phyloP scores from a whole-genome alignment of 2,329 filamentous ascomycete species.

The Colletotrichum simmondsii region DNA sequence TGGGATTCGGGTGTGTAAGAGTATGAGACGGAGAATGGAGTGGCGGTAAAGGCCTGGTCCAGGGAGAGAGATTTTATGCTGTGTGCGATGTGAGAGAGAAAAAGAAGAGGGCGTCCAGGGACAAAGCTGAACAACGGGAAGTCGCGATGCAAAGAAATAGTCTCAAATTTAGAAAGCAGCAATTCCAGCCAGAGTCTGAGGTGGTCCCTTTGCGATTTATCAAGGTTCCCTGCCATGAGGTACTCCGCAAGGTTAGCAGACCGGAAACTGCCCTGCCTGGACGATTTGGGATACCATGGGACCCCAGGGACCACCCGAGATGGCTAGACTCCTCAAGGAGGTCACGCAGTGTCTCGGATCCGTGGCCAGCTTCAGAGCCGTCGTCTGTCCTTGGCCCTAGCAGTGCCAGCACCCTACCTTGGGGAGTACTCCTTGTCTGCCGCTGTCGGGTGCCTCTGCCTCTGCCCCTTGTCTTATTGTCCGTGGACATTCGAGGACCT shows the following conservation, averaged over 20 bases:
- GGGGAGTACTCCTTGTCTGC: neutral
- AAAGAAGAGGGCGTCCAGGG: neutral
- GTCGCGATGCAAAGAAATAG: neutral
- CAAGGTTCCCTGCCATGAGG: slow-evolving; percentile 19
- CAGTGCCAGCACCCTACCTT: slow-evolving; percentile 3
- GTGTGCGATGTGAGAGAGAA: neutral
- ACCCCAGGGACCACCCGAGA: neutral
- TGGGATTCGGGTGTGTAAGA: too few relatives aligned
- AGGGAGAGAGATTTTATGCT: neutral
- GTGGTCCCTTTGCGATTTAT: slow-evolving; percentile 20
- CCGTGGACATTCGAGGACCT: neutral
- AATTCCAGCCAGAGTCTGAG: neutral
- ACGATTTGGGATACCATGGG: neutral
- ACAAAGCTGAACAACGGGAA: neutral
- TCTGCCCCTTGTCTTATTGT: neutral
- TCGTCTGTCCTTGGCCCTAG: slow-evolving; percentile 18
- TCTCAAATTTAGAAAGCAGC: neutral
- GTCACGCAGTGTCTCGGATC: slow-evolving; percentile 35
- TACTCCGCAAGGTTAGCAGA: neutral
- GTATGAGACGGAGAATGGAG: neutral
- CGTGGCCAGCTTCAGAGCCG: slow-evolving; percentile 30
- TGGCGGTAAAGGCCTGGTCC: neutral
- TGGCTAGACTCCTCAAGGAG: slow-evolving; percentile 4
- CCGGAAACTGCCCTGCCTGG: slow-evolving; percentile 10
- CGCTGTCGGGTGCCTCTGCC: neutral